Conservation (phyloP, 2,329 filamentous ascomycete genomes). For the Zymoseptoria pseudotritici region DNA sequence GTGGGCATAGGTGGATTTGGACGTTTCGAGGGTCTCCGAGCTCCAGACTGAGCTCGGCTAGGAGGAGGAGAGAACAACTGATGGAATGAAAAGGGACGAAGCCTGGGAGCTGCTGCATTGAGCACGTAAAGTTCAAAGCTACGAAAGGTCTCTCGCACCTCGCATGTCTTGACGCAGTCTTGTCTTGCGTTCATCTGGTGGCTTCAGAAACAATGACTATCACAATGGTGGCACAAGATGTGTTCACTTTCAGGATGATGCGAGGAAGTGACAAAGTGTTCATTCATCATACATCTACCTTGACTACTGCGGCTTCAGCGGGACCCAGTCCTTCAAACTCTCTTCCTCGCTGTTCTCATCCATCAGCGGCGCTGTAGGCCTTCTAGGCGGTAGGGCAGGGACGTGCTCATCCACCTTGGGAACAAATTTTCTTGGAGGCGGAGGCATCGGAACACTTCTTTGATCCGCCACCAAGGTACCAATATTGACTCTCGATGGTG, state of each 20-base stretch:
- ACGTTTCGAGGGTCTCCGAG: background rate
- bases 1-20: background rate
- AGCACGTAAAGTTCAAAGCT: background rate
- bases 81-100: no score
- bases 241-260: no score
- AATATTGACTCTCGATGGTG: conserved; percentile 7
- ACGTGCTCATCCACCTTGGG: conserved; percentile 1
- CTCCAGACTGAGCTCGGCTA: background rate
- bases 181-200: no score
- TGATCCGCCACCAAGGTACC: background rate
- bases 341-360: conserved; percentile 16
- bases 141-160: no score
- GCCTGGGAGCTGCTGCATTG: background rate
- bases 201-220: no score
- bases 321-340: conserved; percentile 25
- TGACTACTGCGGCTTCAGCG: conserved; percentile 21
- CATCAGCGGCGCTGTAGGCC: conserved; percentile 24
- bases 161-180: no score
- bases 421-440: conserved; percentile 16
- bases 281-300: background rate
- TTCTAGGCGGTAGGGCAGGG: conserved; percentile 21
- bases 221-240: no score
- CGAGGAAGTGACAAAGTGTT: background rate
- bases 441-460: conserved; percentile 12
- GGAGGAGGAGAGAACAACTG: background rate